These are phyloP conservation scores for Kuraishia hungarica DNA, from an alignment of 805 yeast genomes.

Conservation along the genomic window DNA sequence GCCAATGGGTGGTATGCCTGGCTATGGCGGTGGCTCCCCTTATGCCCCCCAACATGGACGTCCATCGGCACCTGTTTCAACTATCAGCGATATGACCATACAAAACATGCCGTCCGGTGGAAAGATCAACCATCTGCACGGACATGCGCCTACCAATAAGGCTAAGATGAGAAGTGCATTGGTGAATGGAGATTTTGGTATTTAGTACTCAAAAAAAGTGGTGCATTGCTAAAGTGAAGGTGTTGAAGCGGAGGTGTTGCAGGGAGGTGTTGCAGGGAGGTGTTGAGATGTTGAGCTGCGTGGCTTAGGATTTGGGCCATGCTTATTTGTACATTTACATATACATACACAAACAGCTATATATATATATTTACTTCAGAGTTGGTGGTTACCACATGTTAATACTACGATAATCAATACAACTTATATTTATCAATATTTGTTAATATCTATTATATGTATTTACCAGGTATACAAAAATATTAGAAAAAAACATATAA, in stretches of 20 bases:
- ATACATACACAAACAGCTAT: too few relatives aligned
- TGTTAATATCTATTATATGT: too few relatives aligned
- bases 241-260: too few relatives aligned
- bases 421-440: too few relatives aligned
- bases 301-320: too few relatives aligned
- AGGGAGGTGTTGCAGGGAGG: background rate
- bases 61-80: slow-evolving; percentile 11
- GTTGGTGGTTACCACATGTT: too few relatives aligned
- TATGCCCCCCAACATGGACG: slow-evolving; percentile 1
- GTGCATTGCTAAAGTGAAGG: too few relatives aligned
- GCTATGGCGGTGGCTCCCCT: background rate
- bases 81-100: slow-evolving; percentile 34
- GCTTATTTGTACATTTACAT: too few relatives aligned
- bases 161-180: slow-evolving; percentile 57
- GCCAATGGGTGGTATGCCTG: background rate
- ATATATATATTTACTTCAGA: too few relatives aligned
- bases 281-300: background rate
- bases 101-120: slow-evolving; percentile 37
- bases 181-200: slow-evolving; percentile 61
- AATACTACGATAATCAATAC: too few relatives aligned
- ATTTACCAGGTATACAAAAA: too few relatives aligned
- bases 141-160: slow-evolving; percentile 34
- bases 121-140: slow-evolving; percentile 37
- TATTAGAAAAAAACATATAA: too few relatives aligned
- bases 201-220: slow-evolving; percentile 29